A percentile compares a stretch with the other conserved stretches of the same genome.
These are phyloP conservation scores for Gloeostereum incarnatum DNA, from an alignment of 768 basidiomycete species.

Conservation along the genomic window DNA sequence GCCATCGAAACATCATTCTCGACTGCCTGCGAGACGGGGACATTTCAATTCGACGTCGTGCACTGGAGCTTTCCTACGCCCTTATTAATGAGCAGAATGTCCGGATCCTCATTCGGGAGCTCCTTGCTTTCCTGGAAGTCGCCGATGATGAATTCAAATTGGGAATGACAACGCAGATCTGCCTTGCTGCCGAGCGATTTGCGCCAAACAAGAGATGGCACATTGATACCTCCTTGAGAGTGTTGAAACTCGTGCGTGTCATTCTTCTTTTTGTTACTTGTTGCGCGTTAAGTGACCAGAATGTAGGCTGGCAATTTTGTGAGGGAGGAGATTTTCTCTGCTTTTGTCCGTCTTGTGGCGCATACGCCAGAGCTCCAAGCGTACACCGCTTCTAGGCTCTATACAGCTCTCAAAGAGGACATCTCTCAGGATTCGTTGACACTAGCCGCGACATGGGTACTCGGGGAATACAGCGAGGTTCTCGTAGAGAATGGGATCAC, in stretches of 20 bases:
- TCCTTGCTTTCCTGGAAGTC: slow-evolving; percentile 93
- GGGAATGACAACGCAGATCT: slow-evolving; percentile 96
- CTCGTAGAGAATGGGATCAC: slow-evolving; percentile 80
- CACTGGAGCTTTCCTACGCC: slow-evolving; percentile 94
- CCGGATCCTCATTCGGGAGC: slow-evolving; percentile 82
- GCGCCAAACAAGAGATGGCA: slow-evolving; percentile 99
- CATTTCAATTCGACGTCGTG: slow-evolving; percentile 94
- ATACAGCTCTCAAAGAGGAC: slow-evolving; percentile 78
- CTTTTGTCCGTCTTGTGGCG: slow-evolving; percentile 91
- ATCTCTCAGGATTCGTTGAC: slow-evolving; percentile 97
- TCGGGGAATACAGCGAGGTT: slow-evolving; percentile 94
- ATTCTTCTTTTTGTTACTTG: not conserved
- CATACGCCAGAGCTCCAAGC: slow-evolving; percentile 96
- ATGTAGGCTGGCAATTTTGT: slow-evolving; percentile 94
- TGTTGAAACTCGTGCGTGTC: slow-evolving; percentile 72
- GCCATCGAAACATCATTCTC: slow-evolving; percentile 97
- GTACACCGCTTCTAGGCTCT: slow-evolving; percentile 90
- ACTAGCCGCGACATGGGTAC: slow-evolving; percentile 87
- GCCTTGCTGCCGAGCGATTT: slow-evolving; percentile 89
- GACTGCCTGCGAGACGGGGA: slow-evolving; percentile 99
- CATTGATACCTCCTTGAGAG: slow-evolving; percentile 92
- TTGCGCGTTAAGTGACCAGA: slow-evolving; percentile 1
- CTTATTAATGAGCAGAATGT: slow-evolving; percentile 95
- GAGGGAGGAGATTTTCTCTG: slow-evolving; percentile 89
- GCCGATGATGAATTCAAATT: slow-evolving; percentile 99